Conservation (phyloP, 2,329 filamentous ascomycete species). For the Fusarium floridanum region DNA sequence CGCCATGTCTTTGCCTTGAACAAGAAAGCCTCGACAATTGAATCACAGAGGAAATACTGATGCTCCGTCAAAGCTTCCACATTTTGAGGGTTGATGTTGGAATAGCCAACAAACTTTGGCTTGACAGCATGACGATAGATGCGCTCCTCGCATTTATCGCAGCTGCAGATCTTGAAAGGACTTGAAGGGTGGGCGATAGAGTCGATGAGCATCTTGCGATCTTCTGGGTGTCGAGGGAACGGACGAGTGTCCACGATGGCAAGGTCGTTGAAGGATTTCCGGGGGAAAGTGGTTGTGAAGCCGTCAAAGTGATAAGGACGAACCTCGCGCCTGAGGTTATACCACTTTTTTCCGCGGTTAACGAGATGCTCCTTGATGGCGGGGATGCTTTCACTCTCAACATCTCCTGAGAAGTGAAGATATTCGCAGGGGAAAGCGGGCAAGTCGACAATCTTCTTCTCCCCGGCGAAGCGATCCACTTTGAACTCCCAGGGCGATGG, state of each 20-base stretch:
- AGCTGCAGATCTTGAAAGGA: not conserved
- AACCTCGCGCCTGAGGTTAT: not conserved
- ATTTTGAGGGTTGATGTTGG: not conserved
- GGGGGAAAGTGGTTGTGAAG: not conserved
- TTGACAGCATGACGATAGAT: not conserved
- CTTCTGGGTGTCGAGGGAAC: not conserved
- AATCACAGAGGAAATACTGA: not conserved
- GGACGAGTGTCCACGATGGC: not conserved
- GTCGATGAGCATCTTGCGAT: not conserved
- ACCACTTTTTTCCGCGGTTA: not conserved
- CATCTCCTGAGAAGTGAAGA: not conserved
- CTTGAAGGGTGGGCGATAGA: not conserved
- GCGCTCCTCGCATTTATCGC: not conserved
- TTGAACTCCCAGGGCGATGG: not conserved
- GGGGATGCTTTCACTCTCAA: not conserved
- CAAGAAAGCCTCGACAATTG: not conserved
- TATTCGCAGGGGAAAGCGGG: not conserved
- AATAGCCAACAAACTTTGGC: constrained; percentile 4
- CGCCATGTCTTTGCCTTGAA: not conserved
- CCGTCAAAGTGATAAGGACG: not conserved
- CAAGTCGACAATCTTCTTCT: not conserved
- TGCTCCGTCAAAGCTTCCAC: not conserved
- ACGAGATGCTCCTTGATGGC: not conserved
- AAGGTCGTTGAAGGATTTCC: not conserved
- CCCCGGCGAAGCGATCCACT: not conserved